Evolutionary conservation across 352 stramenopile genomes (phyloP).

Genomic region (Stramenopiles sp.): DNA sequence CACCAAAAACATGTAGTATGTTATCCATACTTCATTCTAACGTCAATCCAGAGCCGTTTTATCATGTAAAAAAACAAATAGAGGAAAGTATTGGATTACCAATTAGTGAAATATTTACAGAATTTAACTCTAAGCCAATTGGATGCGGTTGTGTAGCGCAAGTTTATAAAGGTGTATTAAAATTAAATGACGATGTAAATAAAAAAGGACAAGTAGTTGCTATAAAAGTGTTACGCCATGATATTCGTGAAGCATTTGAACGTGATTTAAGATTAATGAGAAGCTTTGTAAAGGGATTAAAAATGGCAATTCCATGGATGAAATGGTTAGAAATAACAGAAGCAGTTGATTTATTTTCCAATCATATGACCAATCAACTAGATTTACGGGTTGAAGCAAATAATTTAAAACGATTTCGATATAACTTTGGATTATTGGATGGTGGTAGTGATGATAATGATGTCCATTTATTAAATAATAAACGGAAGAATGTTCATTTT

Average conservation of each 20-base stretch:
- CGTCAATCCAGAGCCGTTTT: conserved; percentile 56
- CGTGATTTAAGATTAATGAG: conserved; percentile 55
- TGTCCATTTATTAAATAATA: no score
- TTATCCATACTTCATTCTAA: conserved; percentile 67
- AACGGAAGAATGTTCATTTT: conserved; percentile 35
- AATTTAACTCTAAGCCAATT: conserved; percentile 37
- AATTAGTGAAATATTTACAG: conserved; percentile 37
- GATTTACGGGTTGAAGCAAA: conserved; percentile 65
- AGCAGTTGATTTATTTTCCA: conserved; percentile 20
- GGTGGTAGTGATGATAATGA: conserved; percentile 25
- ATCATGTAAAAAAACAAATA: conserved; percentile 51
- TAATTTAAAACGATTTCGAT: conserved; percentile 51
- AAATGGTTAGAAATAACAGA: conserved; percentile 42
- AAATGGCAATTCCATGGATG: conserved; percentile 30
- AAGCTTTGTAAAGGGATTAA: conserved; percentile 26
- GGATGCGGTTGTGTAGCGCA: conserved; percentile 81
- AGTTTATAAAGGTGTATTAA: conserved; percentile 62
- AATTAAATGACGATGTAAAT: conserved; percentile 20
- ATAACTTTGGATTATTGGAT: conserved; percentile 44
- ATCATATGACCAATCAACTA: conserved; percentile 57
- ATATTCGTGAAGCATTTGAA: conserved; percentile 55
- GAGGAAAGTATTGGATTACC: conserved; percentile 52
- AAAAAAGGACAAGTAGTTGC: conserved; percentile 36
- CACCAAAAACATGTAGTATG: conserved; percentile 57
- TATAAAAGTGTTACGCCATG: conserved; percentile 74